Percentiles rank a stretch among this genome's conserved stretches.
phyloP scores from a whole-genome alignment of 2,329 filamentous ascomycete genomes.

The Penicillium sp. region DNA sequence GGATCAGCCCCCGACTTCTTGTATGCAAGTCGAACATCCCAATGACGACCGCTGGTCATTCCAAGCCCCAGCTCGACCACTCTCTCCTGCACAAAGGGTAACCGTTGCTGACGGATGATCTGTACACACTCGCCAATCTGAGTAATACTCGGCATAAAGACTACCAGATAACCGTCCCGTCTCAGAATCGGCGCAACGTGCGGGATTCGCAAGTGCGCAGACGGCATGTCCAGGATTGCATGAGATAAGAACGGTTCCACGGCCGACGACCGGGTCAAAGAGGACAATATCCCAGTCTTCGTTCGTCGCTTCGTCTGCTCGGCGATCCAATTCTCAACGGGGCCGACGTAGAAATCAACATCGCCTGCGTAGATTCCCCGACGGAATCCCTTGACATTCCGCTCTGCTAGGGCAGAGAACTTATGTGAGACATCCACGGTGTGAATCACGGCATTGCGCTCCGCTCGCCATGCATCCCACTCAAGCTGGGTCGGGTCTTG shows the following conservation, averaged over 20 bases:
- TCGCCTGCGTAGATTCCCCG: conserved; percentile 70
- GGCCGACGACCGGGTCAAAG: conserved; percentile 18
- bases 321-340: conserved; percentile 66
- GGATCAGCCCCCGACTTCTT: conserved; percentile 43
- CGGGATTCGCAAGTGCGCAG: conserved; percentile 56
- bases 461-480: conserved; percentile 52
- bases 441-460: conserved; percentile 71
- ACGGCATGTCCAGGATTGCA: conserved; percentile 74
- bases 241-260: conserved; percentile 68
- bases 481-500: conserved; percentile 36
- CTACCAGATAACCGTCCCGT: conserved; percentile 65
- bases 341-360: conserved; percentile 73
- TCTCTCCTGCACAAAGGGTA: conserved; percentile 57
- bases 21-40: conserved; percentile 51
- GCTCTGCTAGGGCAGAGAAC: conserved; percentile 67
- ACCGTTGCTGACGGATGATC: conserved; percentile 55
- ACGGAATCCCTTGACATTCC: conserved; percentile 68
- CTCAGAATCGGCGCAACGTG: conserved; percentile 59
- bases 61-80: conserved; percentile 52
- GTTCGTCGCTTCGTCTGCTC: conserved; percentile 52
- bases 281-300: conserved; percentile 24
- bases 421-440: conserved; percentile 68
- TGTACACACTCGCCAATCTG: conserved; percentile 71
- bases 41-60: conserved; percentile 51
- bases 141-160: conserved; percentile 78